These are phyloP conservation scores for Neurospora sp. DNA, from an alignment of 495 filamentous ascomycete species.

Conservation along the genomic window DNA sequence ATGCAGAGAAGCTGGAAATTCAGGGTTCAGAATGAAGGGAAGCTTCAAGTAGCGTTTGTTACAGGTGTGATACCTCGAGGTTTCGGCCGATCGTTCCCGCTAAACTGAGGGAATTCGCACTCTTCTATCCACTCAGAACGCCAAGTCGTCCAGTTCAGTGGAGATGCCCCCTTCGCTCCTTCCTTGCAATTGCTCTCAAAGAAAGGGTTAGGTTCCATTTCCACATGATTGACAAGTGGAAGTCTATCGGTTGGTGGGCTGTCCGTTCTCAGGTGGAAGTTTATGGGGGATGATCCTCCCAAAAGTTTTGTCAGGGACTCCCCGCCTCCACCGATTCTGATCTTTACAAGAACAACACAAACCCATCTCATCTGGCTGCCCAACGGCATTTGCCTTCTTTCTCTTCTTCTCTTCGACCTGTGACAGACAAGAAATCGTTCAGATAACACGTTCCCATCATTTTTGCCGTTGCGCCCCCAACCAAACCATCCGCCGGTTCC, in stretches of 20 bases:
- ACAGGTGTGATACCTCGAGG: background rate
- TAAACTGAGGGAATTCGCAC: background rate
- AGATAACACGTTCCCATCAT: background rate
- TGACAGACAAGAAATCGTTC: background rate
- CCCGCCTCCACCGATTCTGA: background rate
- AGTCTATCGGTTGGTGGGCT: background rate
- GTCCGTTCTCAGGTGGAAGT: background rate
- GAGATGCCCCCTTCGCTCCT: background rate
- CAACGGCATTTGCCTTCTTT: background rate
- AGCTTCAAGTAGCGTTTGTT: background rate
- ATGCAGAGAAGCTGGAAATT: background rate
- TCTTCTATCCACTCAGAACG: background rate
- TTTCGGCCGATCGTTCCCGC: background rate
- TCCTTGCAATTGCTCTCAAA: background rate
- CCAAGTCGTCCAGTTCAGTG: background rate
- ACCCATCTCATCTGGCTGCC: background rate
- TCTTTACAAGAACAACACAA: background rate
- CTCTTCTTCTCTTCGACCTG: background rate
- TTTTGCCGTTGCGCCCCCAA: background rate
- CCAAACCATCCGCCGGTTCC: background rate
- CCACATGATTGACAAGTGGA: background rate
- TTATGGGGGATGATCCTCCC: background rate
- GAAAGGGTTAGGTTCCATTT: background rate
- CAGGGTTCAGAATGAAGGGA: background rate
- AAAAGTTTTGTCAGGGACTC: background rate